Evolutionary conservation across 352 stramenopile genomes (phyloP).

Genomic region (Phytophthora megakarya): DNA sequence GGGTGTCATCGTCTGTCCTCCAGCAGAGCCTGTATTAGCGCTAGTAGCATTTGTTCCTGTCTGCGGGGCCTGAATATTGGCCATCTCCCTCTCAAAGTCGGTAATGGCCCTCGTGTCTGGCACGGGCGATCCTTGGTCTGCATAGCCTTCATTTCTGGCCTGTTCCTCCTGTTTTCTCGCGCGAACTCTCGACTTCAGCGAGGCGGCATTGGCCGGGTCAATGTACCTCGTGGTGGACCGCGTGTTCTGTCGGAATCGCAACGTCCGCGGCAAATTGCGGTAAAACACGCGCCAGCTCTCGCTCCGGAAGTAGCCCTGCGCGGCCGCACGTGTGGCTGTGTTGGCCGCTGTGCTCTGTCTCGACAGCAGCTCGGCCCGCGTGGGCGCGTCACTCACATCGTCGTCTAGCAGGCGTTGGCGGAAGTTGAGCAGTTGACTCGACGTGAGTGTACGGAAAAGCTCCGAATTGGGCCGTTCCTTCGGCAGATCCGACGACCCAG

Average conservation of each 20-base stretch:
- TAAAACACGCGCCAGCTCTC: constrained; percentile 70
- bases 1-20: constrained; percentile 30
- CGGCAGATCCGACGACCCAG: constrained; percentile 29
- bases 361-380: constrained; percentile 24
- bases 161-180: constrained; percentile 59
- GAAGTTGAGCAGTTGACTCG: constrained; percentile 61
- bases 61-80: constrained; percentile 16
- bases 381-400: constrained; percentile 33
- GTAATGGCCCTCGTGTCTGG: constrained; percentile 32
- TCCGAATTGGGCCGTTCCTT: constrained; percentile 59
- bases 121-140: constrained; percentile 32
- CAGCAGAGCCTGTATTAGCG: constrained; percentile 10
- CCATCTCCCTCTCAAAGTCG: constrained; percentile 65
- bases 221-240: constrained; percentile 81
- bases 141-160: constrained; percentile 36
- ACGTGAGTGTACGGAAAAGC: constrained; percentile 77
- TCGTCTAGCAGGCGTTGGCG: constrained; percentile 65
- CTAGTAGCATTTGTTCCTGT: constrained; percentile 22
- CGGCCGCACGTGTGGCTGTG: constrained; percentile 5
- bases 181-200: constrained; percentile 56
- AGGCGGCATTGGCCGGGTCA: constrained; percentile 68
- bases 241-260: constrained; percentile 80
- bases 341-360: constrained; percentile 3
- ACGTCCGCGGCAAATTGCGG: constrained; percentile 62
- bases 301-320: constrained; percentile 36